These are phyloP conservation scores for Pterocarpus macrocarpus DNA, from an alignment of 306 rosid species.

Conservation along the genomic window DNA sequence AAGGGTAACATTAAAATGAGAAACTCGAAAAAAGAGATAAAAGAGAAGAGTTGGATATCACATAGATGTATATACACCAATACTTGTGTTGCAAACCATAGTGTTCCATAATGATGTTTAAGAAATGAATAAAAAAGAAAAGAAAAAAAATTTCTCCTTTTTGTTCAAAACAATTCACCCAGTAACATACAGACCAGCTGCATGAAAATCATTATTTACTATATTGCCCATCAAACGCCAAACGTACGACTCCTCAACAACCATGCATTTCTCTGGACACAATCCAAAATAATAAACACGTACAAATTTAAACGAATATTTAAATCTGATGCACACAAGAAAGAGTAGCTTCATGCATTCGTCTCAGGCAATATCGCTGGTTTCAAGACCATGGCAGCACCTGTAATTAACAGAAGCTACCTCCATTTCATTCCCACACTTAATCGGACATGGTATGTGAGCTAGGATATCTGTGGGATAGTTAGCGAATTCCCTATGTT, in stretches of 20 bases:
- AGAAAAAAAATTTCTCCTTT: no score
- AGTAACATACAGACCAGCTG: not conserved
- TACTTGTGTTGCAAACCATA: no score
- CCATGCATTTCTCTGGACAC: not conserved
- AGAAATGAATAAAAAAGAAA: no score
- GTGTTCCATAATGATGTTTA: no score
- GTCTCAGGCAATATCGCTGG: conserved; percentile 4
- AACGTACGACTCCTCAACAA: not conserved
- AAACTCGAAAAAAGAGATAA: no score
- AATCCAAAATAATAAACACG: not conserved
- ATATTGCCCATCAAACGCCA: not conserved
- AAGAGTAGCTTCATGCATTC: not conserved
- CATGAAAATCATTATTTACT: not conserved
- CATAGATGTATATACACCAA: no score
- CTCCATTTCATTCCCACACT: conserved; percentile 37
- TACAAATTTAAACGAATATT: not conserved
- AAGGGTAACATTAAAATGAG: no score
- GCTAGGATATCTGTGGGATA: conserved; percentile 39
- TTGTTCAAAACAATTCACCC: not conserved
- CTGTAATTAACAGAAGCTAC: conserved; percentile 31
- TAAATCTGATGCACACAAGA: not conserved
- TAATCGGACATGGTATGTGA: conserved; percentile 40
- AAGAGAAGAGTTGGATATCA: no score
- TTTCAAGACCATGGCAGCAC: conserved; percentile 43
- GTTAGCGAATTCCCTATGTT: conserved; percentile 35